A percentile compares a stretch with the other conserved stretches of the same genome.
These are phyloP conservation scores for Cucumis melo DNA, from an alignment of 306 rosid species.

Conservation along the genomic window DNA sequence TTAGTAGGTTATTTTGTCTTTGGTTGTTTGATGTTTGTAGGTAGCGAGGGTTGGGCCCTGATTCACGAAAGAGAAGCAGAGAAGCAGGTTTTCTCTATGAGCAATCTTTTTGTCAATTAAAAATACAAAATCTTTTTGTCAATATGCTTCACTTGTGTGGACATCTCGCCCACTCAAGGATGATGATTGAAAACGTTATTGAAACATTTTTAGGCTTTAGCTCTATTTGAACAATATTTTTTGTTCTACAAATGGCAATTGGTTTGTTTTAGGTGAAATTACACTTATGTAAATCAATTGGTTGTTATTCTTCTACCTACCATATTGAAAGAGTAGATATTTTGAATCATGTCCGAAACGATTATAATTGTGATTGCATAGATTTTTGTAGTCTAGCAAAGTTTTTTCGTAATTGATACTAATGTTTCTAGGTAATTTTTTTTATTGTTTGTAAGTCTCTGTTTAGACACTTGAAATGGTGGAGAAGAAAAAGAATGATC, in stretches of 20 bases:
- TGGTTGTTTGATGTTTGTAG: too few relatives aligned
- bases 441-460: not conserved
- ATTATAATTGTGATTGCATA: not conserved
- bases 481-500: slow-evolving; percentile 91
- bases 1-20: too few relatives aligned
- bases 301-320: not conserved
- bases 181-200: too few relatives aligned
- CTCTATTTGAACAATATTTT: too few relatives aligned
- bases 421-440: not conserved
- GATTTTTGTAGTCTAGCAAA: not conserved
- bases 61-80: too few relatives aligned
- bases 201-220: too few relatives aligned
- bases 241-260: not conserved
- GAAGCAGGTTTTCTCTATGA: too few relatives aligned
- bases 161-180: too few relatives aligned
- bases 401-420: not conserved
- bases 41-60: too few relatives aligned
- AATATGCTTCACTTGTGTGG: too few relatives aligned
- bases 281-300: not conserved
- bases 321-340: not conserved
- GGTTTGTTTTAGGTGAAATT: not conserved
- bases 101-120: too few relatives aligned
- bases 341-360: not conserved
- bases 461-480: slow-evolving; percentile 98
- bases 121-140: too few relatives aligned